A percentile compares a stretch with the other conserved stretches of the same genome.
phyloP scores from a whole-genome alignment of 192 early-diverging fungal species.

The Coemansia sp. region DNA sequence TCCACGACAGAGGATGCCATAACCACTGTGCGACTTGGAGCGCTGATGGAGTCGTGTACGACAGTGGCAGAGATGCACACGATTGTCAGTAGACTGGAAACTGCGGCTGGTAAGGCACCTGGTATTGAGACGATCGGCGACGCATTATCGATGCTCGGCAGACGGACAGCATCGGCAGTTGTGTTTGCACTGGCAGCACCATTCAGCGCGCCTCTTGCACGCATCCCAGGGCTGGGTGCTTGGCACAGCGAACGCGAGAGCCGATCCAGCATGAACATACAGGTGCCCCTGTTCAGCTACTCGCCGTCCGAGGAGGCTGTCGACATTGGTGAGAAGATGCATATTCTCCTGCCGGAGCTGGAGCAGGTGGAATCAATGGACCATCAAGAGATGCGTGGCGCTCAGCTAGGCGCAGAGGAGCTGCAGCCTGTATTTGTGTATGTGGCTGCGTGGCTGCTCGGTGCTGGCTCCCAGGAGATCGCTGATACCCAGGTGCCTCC shows the following conservation, averaged over 20 bases:
- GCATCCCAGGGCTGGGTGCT: constrained; percentile 13
- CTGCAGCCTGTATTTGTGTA: constrained; percentile 18
- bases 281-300: constrained; percentile 37
- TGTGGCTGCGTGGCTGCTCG: constrained; percentile 10
- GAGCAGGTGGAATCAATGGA: constrained; percentile 46
- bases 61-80: constrained; percentile 20
- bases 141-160: neutral
- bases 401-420: constrained; percentile 2
- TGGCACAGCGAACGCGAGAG: constrained; percentile 27
- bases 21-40: constrained; percentile 3
- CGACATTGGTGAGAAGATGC: constrained; percentile 51
- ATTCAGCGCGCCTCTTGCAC: constrained; percentile 25
- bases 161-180: constrained; percentile 5
- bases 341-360: constrained; percentile 49
- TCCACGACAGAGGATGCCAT: neutral
- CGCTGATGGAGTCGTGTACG: constrained; percentile 28
- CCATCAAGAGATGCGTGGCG: constrained; percentile 18
- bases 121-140: neutral
- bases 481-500: neutral
- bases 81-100: neutral
- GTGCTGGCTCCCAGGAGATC: neutral
- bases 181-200: constrained; percentile 27
- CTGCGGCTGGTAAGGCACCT: neutral
- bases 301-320: constrained; percentile 51
- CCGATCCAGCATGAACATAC: constrained; percentile 45